These are phyloP conservation scores for Metarhizium guizhouense DNA, from an alignment of 2,329 filamentous ascomycete genomes.

Conservation along the genomic window DNA sequence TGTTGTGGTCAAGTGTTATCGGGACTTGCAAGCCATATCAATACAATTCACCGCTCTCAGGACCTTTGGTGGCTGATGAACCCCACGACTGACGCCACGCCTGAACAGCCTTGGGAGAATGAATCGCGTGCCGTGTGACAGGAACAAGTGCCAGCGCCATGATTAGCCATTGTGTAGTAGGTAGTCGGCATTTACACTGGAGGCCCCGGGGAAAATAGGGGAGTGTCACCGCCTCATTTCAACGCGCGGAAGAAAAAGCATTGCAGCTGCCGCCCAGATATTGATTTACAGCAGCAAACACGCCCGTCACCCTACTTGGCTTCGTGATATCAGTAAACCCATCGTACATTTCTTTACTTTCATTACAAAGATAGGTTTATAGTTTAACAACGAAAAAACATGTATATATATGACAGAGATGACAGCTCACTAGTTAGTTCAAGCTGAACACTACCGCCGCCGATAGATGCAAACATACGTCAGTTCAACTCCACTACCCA, in stretches of 20 bases:
- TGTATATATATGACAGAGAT: background rate
- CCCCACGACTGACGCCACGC: background rate
- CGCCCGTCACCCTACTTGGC: background rate
- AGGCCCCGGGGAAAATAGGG: no score
- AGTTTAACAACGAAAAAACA: background rate
- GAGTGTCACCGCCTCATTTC: no score
- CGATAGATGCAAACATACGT: background rate
- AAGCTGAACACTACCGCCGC: background rate
- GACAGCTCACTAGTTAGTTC: background rate
- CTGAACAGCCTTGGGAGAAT: background rate
- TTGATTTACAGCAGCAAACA: background rate
- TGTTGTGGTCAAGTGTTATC: no score
- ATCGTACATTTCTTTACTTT: no score
- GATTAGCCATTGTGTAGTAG: background rate
- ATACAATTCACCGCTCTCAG: no score
- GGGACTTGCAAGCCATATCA: no score
- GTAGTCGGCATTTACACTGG: no score
- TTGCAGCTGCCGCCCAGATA: no score
- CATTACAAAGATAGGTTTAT: no score
- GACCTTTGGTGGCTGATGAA: no score
- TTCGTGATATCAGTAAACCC: no score
- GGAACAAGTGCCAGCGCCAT: background rate
- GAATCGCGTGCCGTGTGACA: background rate
- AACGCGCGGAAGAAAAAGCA: no score
- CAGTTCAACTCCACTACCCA: background rate